phyloP scores from a whole-genome alignment of 805 yeast genomes.

The Saturnispora galanensis region DNA sequence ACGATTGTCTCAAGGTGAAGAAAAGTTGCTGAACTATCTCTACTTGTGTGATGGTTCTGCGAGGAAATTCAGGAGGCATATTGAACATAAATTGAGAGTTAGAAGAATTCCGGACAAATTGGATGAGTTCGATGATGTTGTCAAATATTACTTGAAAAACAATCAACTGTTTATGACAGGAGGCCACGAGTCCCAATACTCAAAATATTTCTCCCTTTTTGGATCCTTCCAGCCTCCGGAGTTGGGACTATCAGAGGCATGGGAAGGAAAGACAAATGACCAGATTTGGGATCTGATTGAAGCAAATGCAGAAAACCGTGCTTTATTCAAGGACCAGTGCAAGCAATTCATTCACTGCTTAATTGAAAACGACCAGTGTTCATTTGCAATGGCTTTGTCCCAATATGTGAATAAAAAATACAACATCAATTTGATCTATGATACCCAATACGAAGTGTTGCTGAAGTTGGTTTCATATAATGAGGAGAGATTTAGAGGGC shows the following conservation, averaged over 20 bases:
- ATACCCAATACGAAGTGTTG: constrained; percentile 3
- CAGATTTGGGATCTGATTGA: neutral
- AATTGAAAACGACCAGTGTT: neutral
- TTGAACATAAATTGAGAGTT: neutral
- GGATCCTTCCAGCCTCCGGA: neutral
- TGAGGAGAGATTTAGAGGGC: neutral
- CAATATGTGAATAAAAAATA: neutral
- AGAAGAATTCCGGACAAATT: neutral
- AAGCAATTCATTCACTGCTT: neutral
- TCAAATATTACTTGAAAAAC: neutral
- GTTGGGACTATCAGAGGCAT: neutral
- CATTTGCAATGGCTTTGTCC: constrained; percentile 8
- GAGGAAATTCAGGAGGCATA: neutral
- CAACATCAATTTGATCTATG: neutral
- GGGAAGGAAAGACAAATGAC: neutral
- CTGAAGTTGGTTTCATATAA: neutral
- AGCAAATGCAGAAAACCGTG: neutral
- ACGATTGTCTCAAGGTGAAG: neutral
- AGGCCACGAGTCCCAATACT: neutral
- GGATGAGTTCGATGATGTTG: neutral
- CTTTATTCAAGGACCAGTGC: constrained; percentile 3
- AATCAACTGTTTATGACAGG: constrained; percentile 7
- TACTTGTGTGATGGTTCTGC: neutral
- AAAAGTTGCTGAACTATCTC: neutral
- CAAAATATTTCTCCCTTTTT: constrained; percentile 3